Base-by-base conservation (phyloP, 257 asterid species). In the Lithospermum erythrorhizon region DNA sequence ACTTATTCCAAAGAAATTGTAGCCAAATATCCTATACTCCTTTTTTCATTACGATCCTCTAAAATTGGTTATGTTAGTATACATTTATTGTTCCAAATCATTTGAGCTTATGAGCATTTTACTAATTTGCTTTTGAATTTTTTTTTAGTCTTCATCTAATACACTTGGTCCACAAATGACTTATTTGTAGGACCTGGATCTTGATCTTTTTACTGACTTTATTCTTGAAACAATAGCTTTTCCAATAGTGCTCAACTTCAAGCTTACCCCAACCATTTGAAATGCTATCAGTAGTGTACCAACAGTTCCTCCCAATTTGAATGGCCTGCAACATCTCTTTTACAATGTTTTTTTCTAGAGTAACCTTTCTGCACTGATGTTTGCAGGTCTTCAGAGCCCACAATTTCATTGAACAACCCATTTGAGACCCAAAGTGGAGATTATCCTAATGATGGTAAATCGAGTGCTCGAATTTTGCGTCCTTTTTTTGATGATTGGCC, bases 401-500 rank as follows among this genome's bases (percentile, higher is more conserved):
- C 62, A 17, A 61, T 72, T 9, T 82, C 71, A 66, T 48, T 66
- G 0, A 78, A 78, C 71, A 57, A 63, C 20, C 77, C 71, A 54
- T 61, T 69, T 52, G 72, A 73, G 59, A 25, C 73, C 66, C 78
- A 65, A 62, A 73, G 66, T 55, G 75, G 63, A 49, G 73, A 21
- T 25, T 52, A 24, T 1, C 56, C 57, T 53, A 30, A 35, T 19
- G 81, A 65, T 19, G 70, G 73, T 18, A 72, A 70, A 20, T 53
- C 73, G n/a, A 62, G 24, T 15, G 83, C 74, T 13, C 90, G 74
- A 59, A 77, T 72, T 10, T 95, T 89, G 11, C 76, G 86, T 0
- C 89, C 53, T 68, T 91, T 91, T 79, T 78, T 91, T 30, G 94
- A 88, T 41, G 97, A 84, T 51, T 89, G 95, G 96, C 91, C 95